Percentiles rank a stretch among this genome's conserved stretches.
These are phyloP conservation scores for Backusella mclennaniae DNA, from an alignment of 192 early-diverging fungal species.

Conservation along the genomic window DNA sequence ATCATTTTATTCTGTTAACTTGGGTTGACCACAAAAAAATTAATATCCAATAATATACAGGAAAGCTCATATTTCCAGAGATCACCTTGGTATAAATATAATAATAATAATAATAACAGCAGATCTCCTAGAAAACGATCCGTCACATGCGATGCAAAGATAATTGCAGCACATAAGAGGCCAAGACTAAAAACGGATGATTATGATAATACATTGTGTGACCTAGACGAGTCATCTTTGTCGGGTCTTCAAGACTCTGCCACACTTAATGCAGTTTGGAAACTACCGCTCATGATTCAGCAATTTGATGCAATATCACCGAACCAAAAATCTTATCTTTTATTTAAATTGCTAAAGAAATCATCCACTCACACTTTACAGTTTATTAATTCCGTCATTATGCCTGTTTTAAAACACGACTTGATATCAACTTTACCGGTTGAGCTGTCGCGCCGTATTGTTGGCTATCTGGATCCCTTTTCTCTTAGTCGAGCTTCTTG, in stretches of 20 bases:
- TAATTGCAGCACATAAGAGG: slow-evolving; percentile 11
- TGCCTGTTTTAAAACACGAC: slow-evolving; percentile 89
- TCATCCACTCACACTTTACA: slow-evolving; percentile 82
- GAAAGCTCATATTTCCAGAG: not conserved
- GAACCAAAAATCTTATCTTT: slow-evolving; percentile 79
- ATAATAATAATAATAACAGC: not conserved
- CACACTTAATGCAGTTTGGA: slow-evolving; percentile 6
- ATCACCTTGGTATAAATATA: not conserved
- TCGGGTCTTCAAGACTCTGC: not conserved
- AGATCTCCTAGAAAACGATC: slow-evolving; percentile 16
- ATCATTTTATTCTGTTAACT: not conserved
- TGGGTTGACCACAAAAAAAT: not conserved
- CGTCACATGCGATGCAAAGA: slow-evolving; percentile 14
- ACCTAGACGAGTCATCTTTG: not conserved
- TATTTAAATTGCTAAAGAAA: slow-evolving; percentile 85
- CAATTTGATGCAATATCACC: slow-evolving; percentile 79
- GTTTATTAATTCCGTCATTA: slow-evolving; percentile 86
- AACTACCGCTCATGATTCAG: slow-evolving; percentile 19
- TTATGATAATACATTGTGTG: not conserved
- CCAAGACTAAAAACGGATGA: not conserved
- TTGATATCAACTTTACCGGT: slow-evolving; percentile 75
- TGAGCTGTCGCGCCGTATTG: slow-evolving; percentile 74
- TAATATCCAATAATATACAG: not conserved
- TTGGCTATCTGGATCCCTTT: slow-evolving; percentile 78
- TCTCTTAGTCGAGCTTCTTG: slow-evolving; percentile 78